These are phyloP conservation scores for Aspergillus jensenii DNA, from an alignment of 2,329 filamentous ascomycete species.

Conservation along the genomic window DNA sequence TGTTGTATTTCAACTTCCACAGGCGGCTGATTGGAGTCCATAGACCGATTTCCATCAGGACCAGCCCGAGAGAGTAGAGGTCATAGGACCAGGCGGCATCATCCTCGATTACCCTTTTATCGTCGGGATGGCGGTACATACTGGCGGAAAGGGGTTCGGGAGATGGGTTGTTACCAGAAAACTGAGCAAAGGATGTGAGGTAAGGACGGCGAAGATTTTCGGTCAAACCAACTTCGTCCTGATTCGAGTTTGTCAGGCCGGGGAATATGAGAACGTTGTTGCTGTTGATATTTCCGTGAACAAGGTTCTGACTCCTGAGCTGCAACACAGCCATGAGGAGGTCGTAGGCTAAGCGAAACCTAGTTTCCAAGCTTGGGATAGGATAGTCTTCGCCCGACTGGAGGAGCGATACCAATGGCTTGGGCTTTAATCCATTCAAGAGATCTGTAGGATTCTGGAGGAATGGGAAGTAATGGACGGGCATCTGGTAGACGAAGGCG, in stretches of 20 bases:
- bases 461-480: constrained; percentile 48
- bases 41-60: constrained; percentile 63
- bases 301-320: constrained; percentile 55
- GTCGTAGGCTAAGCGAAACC: constrained; percentile 62
- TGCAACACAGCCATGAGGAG: constrained; percentile 57
- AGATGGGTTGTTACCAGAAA: constrained; percentile 52
- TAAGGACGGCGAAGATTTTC: constrained; percentile 56
- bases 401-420: constrained; percentile 44
- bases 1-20: constrained; percentile 65
- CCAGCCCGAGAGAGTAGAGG: constrained; percentile 61
- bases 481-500: constrained; percentile 62
- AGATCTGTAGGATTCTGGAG: constrained; percentile 40
- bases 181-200: constrained; percentile 60
- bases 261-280: constrained; percentile 62
- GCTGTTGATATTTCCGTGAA: constrained; percentile 65
- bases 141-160: constrained; percentile 50
- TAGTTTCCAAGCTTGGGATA: constrained; percentile 59
- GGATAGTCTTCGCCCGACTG: constrained; percentile 43
- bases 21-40: constrained; percentile 63
- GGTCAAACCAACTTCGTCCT: constrained; percentile 36
- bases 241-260: constrained; percentile 31
- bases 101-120: constrained; percentile 40
- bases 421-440: constrained; percentile 38
- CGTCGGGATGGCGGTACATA: constrained; percentile 62
- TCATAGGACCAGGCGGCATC: constrained; percentile 49